Conservation (phyloP, 768 basidiomycete genomes). For the Russula sp. region DNA sequence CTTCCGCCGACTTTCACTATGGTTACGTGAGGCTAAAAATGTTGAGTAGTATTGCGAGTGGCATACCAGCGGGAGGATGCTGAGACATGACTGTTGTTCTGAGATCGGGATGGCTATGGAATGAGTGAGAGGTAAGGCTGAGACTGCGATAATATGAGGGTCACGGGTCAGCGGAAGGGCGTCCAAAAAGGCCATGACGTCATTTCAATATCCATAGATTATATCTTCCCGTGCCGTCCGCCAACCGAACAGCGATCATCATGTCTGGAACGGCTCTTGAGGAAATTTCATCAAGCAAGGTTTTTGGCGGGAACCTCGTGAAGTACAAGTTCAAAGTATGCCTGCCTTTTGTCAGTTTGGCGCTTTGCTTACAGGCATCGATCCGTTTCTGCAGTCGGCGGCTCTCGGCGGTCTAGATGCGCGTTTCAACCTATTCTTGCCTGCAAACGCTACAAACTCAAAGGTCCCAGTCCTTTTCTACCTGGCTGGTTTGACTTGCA, state of each 20-base stretch:
- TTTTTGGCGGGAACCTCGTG: conserved; percentile 69
- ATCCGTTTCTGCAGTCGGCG: conserved; percentile 44
- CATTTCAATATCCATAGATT: not conserved
- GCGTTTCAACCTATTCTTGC: conserved; percentile 86
- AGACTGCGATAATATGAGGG: not conserved
- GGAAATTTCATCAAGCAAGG: conserved; percentile 67
- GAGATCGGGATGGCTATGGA: too few relatives aligned
- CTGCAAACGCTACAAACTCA: conserved; percentile 42
- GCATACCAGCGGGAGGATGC: conserved; percentile 21
- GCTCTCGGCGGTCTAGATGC: conserved; percentile 63
- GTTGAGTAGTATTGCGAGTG: not conserved
- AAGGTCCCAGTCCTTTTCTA: conserved; percentile 73
- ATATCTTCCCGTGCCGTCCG: not conserved
- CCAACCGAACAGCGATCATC: not conserved
- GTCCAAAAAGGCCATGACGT: too few relatives aligned
- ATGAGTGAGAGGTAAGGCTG: too few relatives aligned
- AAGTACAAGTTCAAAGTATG: conserved; percentile 84
- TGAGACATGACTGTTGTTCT: conserved; percentile 13
- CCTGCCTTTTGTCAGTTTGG: conserved; percentile 15
- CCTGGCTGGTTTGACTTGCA: conserved; percentile 84
- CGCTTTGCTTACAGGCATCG: conserved; percentile 10
- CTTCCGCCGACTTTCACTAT: conserved; percentile 21
- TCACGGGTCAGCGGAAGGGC: too few relatives aligned
- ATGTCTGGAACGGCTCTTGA: conserved; percentile 40
- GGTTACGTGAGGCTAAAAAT: not conserved